phyloP scores from a whole-genome alignment of 73 alveolate species.

The Paramecium tetraurelia region DNA sequence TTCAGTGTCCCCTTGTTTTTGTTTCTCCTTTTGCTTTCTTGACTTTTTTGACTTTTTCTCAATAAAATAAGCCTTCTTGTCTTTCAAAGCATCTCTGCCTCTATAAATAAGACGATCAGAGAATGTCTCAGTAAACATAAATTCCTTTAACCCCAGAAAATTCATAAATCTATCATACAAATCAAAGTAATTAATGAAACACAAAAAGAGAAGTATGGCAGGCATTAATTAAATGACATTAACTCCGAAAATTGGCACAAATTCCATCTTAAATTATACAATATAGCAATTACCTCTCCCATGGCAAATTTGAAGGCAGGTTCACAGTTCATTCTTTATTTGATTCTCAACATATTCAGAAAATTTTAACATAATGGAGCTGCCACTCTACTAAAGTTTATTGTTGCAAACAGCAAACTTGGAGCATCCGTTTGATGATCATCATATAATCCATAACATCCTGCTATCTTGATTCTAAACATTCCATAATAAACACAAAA shows the following conservation, averaged over 20 bases:
- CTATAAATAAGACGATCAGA: slow-evolving; percentile 46
- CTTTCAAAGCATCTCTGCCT: slow-evolving; percentile 35
- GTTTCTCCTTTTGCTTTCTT: neutral
- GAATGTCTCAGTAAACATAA: slow-evolving; percentile 45
- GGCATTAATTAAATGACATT: slow-evolving; percentile 54
- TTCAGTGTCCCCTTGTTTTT: neutral
- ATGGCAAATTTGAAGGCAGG: slow-evolving; percentile 50
- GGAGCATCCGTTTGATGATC: slow-evolving; percentile 63
- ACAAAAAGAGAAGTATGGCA: slow-evolving; percentile 14
- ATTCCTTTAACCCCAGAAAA: slow-evolving; percentile 37
- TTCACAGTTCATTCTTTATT: neutral
- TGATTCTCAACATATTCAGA: slow-evolving; percentile 15
- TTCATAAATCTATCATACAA: slow-evolving; percentile 35
- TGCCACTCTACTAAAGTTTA: slow-evolving; percentile 54
- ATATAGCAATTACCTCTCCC: slow-evolving; percentile 42
- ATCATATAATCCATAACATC: slow-evolving; percentile 55
- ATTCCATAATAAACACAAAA: slow-evolving; percentile 64
- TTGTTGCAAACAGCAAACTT: slow-evolving; percentile 56
- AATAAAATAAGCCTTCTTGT: neutral
- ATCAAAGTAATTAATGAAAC: slow-evolving; percentile 41
- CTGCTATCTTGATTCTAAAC: slow-evolving; percentile 53
- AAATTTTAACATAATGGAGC: slow-evolving; percentile 59
- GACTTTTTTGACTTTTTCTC: neutral
- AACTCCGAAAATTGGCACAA: slow-evolving; percentile 57
- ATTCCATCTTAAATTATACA: slow-evolving; percentile 1